Base-by-base conservation (phyloP, 495 filamentous ascomycete genomes). In the Hypoxylon rickii region DNA sequence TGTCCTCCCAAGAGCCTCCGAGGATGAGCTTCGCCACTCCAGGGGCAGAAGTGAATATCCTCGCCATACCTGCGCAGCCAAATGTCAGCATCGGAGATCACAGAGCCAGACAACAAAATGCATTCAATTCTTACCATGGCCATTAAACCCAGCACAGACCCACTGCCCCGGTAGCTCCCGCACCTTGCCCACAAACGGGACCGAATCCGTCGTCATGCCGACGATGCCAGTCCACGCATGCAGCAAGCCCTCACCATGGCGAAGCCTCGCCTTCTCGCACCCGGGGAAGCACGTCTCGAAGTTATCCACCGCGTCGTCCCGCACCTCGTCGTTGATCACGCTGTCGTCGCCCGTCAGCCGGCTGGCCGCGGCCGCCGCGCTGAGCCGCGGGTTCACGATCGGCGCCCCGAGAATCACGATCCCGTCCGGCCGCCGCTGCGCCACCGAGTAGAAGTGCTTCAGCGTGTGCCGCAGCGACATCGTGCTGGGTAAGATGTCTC, bases 191-290 rank as follows among this genome's bases (percentile, higher is more conserved):
- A 69, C 54, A 21, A 67, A 64, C 17, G 66, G 66, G 7, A 66
- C 55, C 7, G 60, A 67, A 44, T 69, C 66, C 17, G 56, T 55
- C 34, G 64, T 69, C 66, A 69, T 67, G n/a, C 55, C 66, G 18
- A 69, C 39, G 26, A 69, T 69, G 0, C 66, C 66, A 1, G 60
- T 65, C 66, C 66, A 69, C n/a, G 66, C 47, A 52, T 67, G 56
- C 21, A 59, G 41, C n/a, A 69, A 20, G 0, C 63, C 63, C 20
- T 62, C 61, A 1, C 64, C 60, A 22, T 60, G 56, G 10, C 48
- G 51, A 18, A 61, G 45, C 24, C 22, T 41, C 6, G 18, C 51
- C 24, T 44, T 55, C 29, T 49, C 52, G 18, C 52, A 52, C 37
- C 37, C 51, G 8, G 52, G 51, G 49, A 69, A 69, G 4, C 53